These are phyloP conservation scores for Colletotrichum paranaense DNA, from an alignment of 2,329 filamentous ascomycete species.

Conservation along the genomic window DNA sequence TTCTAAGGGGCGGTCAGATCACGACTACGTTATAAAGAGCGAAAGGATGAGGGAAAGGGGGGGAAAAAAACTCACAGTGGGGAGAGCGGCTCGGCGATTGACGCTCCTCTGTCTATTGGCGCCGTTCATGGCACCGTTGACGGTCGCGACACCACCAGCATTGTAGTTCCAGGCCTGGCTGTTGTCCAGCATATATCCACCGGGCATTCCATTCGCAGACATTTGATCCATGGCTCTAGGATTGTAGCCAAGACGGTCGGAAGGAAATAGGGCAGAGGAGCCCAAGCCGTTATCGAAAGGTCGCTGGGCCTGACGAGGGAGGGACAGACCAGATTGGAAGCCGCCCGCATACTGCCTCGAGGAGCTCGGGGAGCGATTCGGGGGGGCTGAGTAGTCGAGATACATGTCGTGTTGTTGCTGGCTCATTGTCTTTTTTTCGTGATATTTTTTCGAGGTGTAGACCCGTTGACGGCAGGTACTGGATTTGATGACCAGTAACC, in stretches of 20 bases:
- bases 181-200: slow-evolving; percentile 70
- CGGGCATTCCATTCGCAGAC: slow-evolving; percentile 52
- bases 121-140: slow-evolving; percentile 74
- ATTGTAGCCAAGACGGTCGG: slow-evolving; percentile 73
- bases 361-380: slow-evolving; percentile 65
- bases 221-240: slow-evolving; percentile 68
- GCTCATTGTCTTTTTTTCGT: slow-evolving; percentile 51
- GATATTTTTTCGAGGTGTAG: slow-evolving; percentile 8
- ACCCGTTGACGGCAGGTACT: slow-evolving; percentile 17
- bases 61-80: slow-evolving; percentile 71
- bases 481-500: slow-evolving; percentile 25
- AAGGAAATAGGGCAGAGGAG: slow-evolving; percentile 74
- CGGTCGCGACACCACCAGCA: slow-evolving; percentile 72
- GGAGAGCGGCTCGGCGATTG: slow-evolving; percentile 72
- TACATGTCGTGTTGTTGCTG: slow-evolving; percentile 75
- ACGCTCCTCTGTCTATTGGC: slow-evolving; percentile 66
- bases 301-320: slow-evolving; percentile 70
- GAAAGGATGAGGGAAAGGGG: background rate
- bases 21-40: background rate
- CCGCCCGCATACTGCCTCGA: slow-evolving; percentile 66
- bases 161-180: slow-evolving; percentile 84
- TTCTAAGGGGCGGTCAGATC: slow-evolving; percentile 48
- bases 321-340: slow-evolving; percentile 48
- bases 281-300: slow-evolving; percentile 80
- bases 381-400: slow-evolving; percentile 71